Conservation (phyloP, 169 alveolate species). For the Cryptosporidium sp. region DNA sequence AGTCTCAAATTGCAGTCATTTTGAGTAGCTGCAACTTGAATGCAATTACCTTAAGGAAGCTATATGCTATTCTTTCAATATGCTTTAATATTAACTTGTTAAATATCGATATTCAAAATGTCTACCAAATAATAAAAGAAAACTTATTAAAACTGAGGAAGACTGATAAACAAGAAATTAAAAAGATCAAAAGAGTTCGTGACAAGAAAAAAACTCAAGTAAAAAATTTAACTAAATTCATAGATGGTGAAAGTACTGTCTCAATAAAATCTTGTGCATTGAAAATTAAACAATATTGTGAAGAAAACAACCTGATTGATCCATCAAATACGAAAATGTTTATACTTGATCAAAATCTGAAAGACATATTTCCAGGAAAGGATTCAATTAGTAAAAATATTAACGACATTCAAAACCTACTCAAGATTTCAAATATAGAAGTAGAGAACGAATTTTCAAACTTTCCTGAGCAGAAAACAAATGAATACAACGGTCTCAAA, state of each 20-base stretch:
- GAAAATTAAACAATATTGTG: conserved; percentile 42
- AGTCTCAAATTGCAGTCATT: conserved; percentile 32
- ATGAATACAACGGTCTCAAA: neutral
- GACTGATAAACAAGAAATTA: conserved; percentile 4
- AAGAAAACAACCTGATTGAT: conserved; percentile 19
- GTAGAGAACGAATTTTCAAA: neutral
- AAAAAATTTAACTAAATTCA: conserved; percentile 13
- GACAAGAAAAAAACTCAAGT: conserved; percentile 22
- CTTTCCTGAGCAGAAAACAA: neutral
- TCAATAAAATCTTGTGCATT: conserved; percentile 23
- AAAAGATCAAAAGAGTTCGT: conserved; percentile 8
- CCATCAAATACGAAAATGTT: conserved; percentile 47
- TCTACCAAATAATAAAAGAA: conserved; percentile 14
- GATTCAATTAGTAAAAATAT: conserved; percentile 42
- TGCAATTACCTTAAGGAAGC: conserved; percentile 41
- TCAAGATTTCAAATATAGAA: conserved; percentile 19
- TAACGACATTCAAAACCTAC: conserved; percentile 22
- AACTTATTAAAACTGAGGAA: neutral
- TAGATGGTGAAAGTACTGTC: conserved; percentile 11
- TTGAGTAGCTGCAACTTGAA: conserved; percentile 37
- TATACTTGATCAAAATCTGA: conserved; percentile 12
- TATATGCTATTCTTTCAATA: conserved; percentile 47
- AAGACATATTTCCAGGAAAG: conserved; percentile 16
- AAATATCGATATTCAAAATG: conserved; percentile 23
- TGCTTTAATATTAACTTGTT: conserved; percentile 37